Conservation (phyloP, 768 basidiomycete genomes). For the Boletus patriciae region DNA sequence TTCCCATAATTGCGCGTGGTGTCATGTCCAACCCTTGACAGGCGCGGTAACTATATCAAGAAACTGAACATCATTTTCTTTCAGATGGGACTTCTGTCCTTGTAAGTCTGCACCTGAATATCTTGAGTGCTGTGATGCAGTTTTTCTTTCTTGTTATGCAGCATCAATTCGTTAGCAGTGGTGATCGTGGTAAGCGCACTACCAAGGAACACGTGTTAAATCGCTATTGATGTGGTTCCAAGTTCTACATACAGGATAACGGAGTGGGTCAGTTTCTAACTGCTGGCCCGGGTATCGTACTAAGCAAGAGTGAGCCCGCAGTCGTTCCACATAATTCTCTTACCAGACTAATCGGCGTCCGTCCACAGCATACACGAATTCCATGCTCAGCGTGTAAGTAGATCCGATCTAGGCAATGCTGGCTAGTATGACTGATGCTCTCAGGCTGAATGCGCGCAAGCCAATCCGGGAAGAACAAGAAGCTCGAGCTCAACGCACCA, state of each 20-base stretch:
- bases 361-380: constrained; percentile 22
- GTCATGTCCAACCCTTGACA: not conserved
- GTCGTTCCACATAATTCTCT: not conserved
- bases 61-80: constrained; percentile 15
- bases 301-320: constrained; percentile 19
- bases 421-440: not conserved
- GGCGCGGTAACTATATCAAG: constrained; percentile 13
- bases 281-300: constrained; percentile 9
- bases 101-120: constrained; percentile 5
- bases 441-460: constrained; percentile 19
- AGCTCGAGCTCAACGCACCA: not conserved
- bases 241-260: constrained; percentile 18
- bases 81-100: constrained; percentile 21
- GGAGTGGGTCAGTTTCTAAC: constrained; percentile 1
- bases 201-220: not conserved
- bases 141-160: not conserved
- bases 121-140: not conserved
- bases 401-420: not conserved
- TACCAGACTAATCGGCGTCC: not conserved
- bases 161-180: constrained; percentile 12
- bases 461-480: constrained; percentile 17
- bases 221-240: not conserved
- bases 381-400: too few relatives aligned
- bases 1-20: too few relatives aligned
- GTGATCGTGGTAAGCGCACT: constrained; percentile 10